These are phyloP conservation scores for Nannizziopsis barbatae DNA, from an alignment of 2,329 filamentous ascomycete species.

Conservation along the genomic window DNA sequence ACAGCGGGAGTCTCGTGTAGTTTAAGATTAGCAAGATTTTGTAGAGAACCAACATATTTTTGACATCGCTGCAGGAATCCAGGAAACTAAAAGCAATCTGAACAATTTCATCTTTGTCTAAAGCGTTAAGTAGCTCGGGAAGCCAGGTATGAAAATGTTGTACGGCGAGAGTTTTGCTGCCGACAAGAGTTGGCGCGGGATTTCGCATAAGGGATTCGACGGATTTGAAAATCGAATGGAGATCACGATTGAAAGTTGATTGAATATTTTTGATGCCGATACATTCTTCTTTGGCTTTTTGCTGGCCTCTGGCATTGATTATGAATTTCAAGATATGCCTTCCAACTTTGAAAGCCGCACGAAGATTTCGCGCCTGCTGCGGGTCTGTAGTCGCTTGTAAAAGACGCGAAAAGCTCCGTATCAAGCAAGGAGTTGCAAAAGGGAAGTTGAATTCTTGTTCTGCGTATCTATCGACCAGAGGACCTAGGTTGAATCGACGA, in stretches of 20 bases:
- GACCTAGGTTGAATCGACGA: constrained; percentile 79
- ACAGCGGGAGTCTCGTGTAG: constrained; percentile 71
- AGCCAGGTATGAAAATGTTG: constrained; percentile 97
- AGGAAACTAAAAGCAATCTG: constrained; percentile 89
- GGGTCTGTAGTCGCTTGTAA: constrained; percentile 73
- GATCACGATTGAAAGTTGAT: constrained; percentile 67
- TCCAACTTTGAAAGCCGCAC: constrained; percentile 89
- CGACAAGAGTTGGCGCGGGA: constrained; percentile 70
- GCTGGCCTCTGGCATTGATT: constrained; percentile 73
- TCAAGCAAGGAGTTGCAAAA: constrained; percentile 76
- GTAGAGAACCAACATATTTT: constrained; percentile 83
- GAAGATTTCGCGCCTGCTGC: constrained; percentile 69
- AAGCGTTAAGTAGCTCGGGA: constrained; percentile 69
- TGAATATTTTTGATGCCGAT: constrained; percentile 66
- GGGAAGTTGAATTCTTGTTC: constrained; percentile 85
- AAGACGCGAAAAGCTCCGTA: constrained; percentile 74
- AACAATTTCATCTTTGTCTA: constrained; percentile 73
- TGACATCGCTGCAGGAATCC: constrained; percentile 76
- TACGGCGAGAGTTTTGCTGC: constrained; percentile 86
- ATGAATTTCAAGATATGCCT: constrained; percentile 91
- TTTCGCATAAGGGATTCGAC: constrained; percentile 85
- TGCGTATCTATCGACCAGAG: constrained; percentile 83
- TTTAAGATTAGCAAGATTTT: constrained; percentile 89
- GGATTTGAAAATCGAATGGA: constrained; percentile 79
- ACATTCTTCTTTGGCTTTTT: constrained; percentile 75